Evolutionary conservation across 805 yeast genomes (phyloP).

Genomic region (Wickerhamiella lipophila): DNA sequence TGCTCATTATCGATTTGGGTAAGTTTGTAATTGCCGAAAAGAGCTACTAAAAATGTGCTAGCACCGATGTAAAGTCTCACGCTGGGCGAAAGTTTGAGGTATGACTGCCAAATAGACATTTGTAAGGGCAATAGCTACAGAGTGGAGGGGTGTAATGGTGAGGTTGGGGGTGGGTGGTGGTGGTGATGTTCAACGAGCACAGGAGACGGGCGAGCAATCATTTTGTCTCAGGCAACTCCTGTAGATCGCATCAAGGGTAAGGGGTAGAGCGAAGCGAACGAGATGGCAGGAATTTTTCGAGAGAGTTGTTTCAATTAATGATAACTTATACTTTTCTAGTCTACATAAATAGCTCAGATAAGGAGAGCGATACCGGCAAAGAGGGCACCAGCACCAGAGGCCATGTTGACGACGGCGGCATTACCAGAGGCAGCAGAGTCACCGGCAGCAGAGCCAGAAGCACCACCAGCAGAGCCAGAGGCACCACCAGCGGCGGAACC

Average conservation of each 20-base stretch:
- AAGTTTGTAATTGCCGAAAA: constrained; percentile 20
- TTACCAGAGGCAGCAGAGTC: constrained; percentile 7
- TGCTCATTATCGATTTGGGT: constrained; percentile 16
- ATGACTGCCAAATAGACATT: constrained; percentile 17
- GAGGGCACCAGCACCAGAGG: constrained; percentile 5
- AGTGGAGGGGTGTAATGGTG: too few relatives aligned
- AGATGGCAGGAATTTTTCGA: too few relatives aligned
- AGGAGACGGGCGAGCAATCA: too few relatives aligned
- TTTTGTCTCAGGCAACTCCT: too few relatives aligned
- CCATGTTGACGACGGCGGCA: constrained; percentile 3
- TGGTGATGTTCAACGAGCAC: too few relatives aligned
- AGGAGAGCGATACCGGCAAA: constrained; percentile 5
- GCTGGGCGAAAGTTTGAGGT: constrained; percentile 17
- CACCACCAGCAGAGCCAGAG: constrained; percentile 3
- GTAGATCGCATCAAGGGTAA: too few relatives aligned
- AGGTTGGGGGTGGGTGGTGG: too few relatives aligned
- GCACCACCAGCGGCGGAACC: background rate
- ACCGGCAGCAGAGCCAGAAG: constrained; percentile 11
- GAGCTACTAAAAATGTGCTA: constrained; percentile 18
- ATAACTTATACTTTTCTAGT: background rate
- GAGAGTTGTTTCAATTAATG: background rate
- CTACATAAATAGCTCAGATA: constrained; percentile 5
- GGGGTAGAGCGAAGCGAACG: too few relatives aligned
- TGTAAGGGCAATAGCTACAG: too few relatives aligned
- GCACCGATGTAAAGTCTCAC: constrained; percentile 19